Evolutionary conservation across 805 yeast species (phyloP).

Genomic region (Blastobotrys chiropterorum): DNA sequence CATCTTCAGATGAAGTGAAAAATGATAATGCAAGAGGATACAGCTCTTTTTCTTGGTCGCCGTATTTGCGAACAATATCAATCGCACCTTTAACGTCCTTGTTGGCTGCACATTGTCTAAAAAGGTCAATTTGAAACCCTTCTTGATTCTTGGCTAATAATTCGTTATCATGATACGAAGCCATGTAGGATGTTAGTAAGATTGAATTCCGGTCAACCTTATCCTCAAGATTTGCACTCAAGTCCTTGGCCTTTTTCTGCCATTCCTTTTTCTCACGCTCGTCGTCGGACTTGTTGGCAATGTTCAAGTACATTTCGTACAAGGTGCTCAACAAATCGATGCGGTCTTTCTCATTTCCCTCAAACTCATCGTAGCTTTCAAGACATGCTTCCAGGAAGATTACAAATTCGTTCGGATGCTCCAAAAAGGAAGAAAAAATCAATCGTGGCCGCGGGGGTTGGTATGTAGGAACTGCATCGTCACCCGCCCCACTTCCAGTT

Average conservation of each 20-base stretch:
- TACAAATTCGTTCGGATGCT: constrained; percentile 82
- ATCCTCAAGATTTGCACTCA: constrained; percentile 44
- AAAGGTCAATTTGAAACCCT: constrained; percentile 53
- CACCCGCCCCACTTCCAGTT: constrained; percentile 9
- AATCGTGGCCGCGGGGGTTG: constrained; percentile 87
- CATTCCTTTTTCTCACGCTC: constrained; percentile 43
- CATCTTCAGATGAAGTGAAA: constrained; percentile 49
- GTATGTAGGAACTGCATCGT: constrained; percentile 37
- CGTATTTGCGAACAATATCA: constrained; percentile 52
- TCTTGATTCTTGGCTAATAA: constrained; percentile 26
- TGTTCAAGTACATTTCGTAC: constrained; percentile 69
- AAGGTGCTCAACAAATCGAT: constrained; percentile 70
- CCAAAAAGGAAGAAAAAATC: constrained; percentile 80
- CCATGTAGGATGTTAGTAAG: constrained; percentile 50
- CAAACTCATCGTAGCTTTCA: constrained; percentile 68
- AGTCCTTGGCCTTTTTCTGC: constrained; percentile 55
- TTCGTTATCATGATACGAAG: constrained; percentile 28
- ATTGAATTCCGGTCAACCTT: constrained; percentile 52
- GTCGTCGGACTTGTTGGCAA: constrained; percentile 40
- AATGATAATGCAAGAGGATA: constrained; percentile 59
- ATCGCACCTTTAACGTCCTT: constrained; percentile 54
- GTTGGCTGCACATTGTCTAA: constrained; percentile 56
- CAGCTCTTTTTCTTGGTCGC: constrained; percentile 56
- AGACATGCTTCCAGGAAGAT: constrained; percentile 89
- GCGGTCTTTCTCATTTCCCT: constrained; percentile 63